A percentile compares a stretch with the other conserved stretches of the same genome.
Evolutionary conservation across 495 filamentous ascomycete genomes (phyloP).

Genomic region (Penicillium paradoxum): DNA sequence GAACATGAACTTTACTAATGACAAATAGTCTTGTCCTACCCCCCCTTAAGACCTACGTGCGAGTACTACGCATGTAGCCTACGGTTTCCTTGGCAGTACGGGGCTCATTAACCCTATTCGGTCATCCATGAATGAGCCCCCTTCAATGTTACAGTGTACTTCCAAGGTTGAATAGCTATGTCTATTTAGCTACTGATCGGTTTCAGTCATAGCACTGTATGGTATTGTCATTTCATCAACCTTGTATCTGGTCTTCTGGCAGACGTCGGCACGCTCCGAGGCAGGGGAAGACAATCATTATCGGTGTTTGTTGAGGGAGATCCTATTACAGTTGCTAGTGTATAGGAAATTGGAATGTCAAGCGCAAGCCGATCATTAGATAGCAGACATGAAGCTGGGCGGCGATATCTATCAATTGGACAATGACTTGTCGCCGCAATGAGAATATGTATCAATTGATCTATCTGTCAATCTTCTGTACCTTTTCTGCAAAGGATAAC

Average conservation of each 20-base stretch:
- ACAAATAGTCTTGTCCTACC: conserved; percentile 17
- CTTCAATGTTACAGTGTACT: neutral
- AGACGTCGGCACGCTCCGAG: neutral
- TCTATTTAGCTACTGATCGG: neutral
- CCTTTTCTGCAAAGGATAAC: too few species aligned
- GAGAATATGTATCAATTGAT: too few species aligned
- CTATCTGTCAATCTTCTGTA: too few species aligned
- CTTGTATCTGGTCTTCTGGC: neutral
- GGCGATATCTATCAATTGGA: too few species aligned
- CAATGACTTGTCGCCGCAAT: too few species aligned
- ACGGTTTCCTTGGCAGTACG: neutral
- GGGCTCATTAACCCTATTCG: neutral
- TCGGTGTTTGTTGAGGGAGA: too few species aligned
- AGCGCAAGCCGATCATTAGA: too few species aligned
- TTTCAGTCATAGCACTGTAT: conserved; percentile 1
- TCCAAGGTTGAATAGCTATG: too few species aligned
- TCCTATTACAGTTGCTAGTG: too few species aligned
- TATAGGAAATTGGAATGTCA: too few species aligned
- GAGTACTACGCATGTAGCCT: conserved; percentile 2
- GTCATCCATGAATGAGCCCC: neutral
- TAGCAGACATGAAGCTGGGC: too few species aligned
- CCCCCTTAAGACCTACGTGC: neutral
- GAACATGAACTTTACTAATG: conserved; percentile 5
- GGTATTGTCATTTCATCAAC: conserved; percentile 7
- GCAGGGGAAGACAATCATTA: too few species aligned